A percentile compares a stretch with the other conserved stretches of the same genome.
These are phyloP conservation scores for Termitomyces sp. DNA, from an alignment of 768 basidiomycete species.

Conservation along the genomic window DNA sequence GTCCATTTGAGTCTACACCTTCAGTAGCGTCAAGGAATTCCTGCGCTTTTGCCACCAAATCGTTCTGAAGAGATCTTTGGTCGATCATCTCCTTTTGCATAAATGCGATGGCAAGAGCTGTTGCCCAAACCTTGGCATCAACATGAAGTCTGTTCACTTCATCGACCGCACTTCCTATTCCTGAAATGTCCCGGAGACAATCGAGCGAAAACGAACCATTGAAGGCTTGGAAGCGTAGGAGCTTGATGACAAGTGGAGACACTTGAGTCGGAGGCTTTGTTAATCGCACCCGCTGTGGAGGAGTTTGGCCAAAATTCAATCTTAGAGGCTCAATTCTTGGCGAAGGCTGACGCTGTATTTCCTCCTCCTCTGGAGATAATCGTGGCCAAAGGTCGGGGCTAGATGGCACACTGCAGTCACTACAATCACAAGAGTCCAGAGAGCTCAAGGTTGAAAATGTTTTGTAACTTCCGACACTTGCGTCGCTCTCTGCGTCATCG, in stretches of 20 bases:
- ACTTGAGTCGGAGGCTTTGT: slow-evolving; percentile 2
- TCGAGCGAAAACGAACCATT: slow-evolving; percentile 45
- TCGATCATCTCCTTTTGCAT: slow-evolving; percentile 30
- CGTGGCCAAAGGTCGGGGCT: slow-evolving; percentile 16
- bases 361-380: slow-evolving; percentile 16
- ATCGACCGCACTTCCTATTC: slow-evolving; percentile 20
- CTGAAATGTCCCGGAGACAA: slow-evolving; percentile 29
- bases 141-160: slow-evolving; percentile 24
- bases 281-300: not conserved
- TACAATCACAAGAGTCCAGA: slow-evolving; percentile 32
- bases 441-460: slow-evolving; percentile 48
- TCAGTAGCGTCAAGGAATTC: slow-evolving; percentile 26
- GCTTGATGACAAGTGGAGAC: slow-evolving; percentile 23
- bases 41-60: slow-evolving; percentile 34
- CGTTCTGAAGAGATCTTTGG: slow-evolving; percentile 35
- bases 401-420: slow-evolving; percentile 26
- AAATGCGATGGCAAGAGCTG: slow-evolving; percentile 41
- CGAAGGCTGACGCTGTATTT: slow-evolving; percentile 22
- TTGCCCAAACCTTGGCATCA: slow-evolving; percentile 40
- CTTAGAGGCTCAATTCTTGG: slow-evolving; percentile 19
- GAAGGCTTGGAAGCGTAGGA: slow-evolving; percentile 33
- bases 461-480: slow-evolving; percentile 17
- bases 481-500: not conserved
- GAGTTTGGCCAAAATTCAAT: slow-evolving; percentile 9
- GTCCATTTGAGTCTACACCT: slow-evolving; percentile 12